Conservation (phyloP, 2,329 filamentous ascomycete species). For the Aspergillus melleus region DNA sequence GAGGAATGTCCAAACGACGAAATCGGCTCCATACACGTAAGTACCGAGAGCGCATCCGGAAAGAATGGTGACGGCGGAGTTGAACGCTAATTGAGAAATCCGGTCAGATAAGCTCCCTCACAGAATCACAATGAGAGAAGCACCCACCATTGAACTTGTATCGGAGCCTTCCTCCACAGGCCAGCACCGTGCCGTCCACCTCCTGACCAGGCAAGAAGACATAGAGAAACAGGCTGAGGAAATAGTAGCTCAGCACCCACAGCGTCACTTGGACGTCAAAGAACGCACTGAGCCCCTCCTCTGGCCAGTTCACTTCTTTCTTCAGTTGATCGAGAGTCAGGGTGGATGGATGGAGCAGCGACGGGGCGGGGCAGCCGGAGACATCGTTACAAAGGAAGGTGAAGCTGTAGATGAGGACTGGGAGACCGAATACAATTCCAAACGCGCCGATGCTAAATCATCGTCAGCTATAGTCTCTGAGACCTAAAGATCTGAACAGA, state of each 20-base stretch:
- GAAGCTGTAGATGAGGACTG: slow-evolving; percentile 74
- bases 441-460: slow-evolving; percentile 68
- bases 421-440: slow-evolving; percentile 76
- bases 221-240: slow-evolving; percentile 72
- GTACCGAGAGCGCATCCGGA: slow-evolving; percentile 73
- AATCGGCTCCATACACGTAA: slow-evolving; percentile 72
- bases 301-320: slow-evolving; percentile 77
- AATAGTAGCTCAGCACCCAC: slow-evolving; percentile 76
- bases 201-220: slow-evolving; percentile 73
- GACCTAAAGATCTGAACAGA: neutral
- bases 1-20: slow-evolving; percentile 88
- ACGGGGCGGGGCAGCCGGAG: slow-evolving; percentile 84
- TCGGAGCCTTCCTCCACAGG: slow-evolving; percentile 70
- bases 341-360: slow-evolving; percentile 70
- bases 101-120: slow-evolving; percentile 12
- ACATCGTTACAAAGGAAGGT: slow-evolving; percentile 90
- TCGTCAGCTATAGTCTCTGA: slow-evolving; percentile 10
- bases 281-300: slow-evolving; percentile 68
- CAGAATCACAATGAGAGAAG: neutral
- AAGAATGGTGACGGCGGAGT: slow-evolving; percentile 72
- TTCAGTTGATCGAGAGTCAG: slow-evolving; percentile 73
- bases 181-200: slow-evolving; percentile 68
- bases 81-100: slow-evolving; percentile 59
- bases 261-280: slow-evolving; percentile 67
- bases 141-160: slow-evolving; percentile 75